Evolutionary conservation across 202 grass and related monocot genomes (phyloP), one percentile per base, ranked within the genome.

Genomic region (Panicum virgatum): DNA sequence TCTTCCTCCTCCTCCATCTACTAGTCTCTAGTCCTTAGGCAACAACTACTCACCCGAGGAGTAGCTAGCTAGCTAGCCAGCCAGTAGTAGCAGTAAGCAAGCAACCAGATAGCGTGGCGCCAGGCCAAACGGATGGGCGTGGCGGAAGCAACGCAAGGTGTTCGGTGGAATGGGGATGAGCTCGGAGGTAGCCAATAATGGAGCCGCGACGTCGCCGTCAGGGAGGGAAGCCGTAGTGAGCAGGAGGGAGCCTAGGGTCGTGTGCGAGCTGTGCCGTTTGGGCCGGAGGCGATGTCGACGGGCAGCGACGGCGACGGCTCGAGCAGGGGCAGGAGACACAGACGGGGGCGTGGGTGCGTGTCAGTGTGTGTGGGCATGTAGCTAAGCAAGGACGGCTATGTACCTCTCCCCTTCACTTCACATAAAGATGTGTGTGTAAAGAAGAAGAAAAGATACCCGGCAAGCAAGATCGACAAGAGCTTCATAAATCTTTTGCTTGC

Each of bases 121-220:
- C 71, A 79, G 60, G 37, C 27, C 23, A 66, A 48, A 57, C 9
- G 23, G 77, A 56, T 27, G 44, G 9, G 44, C 78, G 8, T n/a
- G 18, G 26, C 9, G 69, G 42, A 18, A 29, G 78, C 19, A 36
- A 67, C 44, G 78, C 71, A 82, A 89, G 82, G 72, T 59, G 82
- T 77, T 89, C 64, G 87, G 64, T 34, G 64, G 61, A 82, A 85
- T 78, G 78, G 78, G 73, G 81, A 40, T 66, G 58, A 86, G 87
- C 56, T 84, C 82, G 63, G 82, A 22, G 19, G 20, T 54, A 14
- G 14, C 40, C 83, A 89, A 89, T 89, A 86, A 89, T 82, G 83
- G 78, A 86, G 72, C 72, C 65, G 72, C 78, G 78, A 61, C 82
- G 82, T 89, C 72, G 82, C 72, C 72, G 65, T 89, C 87, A 51